Evolutionary conservation across 768 basidiomycete species (phyloP).

Genomic region (Serendipita sp.): DNA sequence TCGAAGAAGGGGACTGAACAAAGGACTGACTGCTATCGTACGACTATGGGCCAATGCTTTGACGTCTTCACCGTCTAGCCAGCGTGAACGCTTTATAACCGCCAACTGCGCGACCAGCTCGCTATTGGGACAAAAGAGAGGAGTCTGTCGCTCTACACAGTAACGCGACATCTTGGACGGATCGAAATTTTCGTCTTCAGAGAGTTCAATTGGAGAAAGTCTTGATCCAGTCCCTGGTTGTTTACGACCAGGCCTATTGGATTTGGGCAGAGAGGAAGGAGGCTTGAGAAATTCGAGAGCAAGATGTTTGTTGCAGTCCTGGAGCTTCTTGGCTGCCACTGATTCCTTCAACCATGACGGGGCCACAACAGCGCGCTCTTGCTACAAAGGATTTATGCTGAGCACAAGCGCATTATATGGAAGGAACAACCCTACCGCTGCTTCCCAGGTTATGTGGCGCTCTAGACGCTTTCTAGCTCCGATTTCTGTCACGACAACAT

Average conservation of each 20-base stretch:
- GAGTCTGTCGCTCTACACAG: conserved; percentile 47
- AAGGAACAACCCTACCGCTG: conserved; percentile 35
- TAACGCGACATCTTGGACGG: conserved; percentile 23
- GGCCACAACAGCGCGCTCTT: conserved; percentile 32
- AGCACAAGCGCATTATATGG: not conserved
- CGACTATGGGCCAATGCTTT: conserved; percentile 60
- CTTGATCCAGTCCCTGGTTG: not conserved
- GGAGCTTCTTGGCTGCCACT: conserved; percentile 23
- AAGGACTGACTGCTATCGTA: conserved; percentile 42
- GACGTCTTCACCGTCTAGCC: conserved; percentile 48
- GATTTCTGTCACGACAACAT: conserved; percentile 50
- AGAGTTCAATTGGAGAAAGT: conserved; percentile 9
- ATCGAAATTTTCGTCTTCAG: not conserved
- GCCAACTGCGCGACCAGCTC: conserved; percentile 39
- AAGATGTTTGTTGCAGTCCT: conserved; percentile 40
- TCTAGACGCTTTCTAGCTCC: conserved; percentile 52
- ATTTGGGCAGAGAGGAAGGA: conserved; percentile 28
- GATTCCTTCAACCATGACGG: conserved; percentile 58
- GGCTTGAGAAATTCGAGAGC: conserved; percentile 39
- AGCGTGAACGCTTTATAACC: conserved; percentile 38
- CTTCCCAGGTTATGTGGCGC: conserved; percentile 46
- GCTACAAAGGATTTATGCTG: not conserved
- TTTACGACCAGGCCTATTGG: conserved; percentile 12
- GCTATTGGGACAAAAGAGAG: conserved; percentile 56
- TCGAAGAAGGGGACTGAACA: not conserved